Base-by-base conservation (phyloP, 108 stramenopile species). In the Schizochytrium sp. region DNA sequence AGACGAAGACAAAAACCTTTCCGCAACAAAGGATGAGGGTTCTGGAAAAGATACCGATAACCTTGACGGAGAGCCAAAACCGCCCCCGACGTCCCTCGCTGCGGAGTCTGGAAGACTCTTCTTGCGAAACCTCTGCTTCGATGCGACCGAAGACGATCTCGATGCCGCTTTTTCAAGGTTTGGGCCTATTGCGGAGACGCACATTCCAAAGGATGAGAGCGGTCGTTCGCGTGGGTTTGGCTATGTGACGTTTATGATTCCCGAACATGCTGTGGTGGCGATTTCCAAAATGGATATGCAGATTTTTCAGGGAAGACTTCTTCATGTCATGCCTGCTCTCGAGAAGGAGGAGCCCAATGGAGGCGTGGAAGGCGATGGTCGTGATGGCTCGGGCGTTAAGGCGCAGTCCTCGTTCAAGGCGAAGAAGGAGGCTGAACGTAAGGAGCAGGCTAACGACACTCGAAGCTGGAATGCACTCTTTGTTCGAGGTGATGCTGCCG, bases 391-490 rank as follows among this genome's bases (percentile, higher is more conserved):
- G 42, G 64, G 15, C 64, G 64, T 44, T 69, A 69, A 69, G 15
- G 44, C 40, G 64, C 88, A 56, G 13, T 40, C 94, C 72, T 93
- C 95, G 19, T 98, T 96, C 93, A 98, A 99, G 92, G 95, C 97
- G 72, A 91, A 93, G 58, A 95, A 96, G 93, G 97, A 98, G 89
- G 92, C 92, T 38, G 93, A 94, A 55, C 93, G 98, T 4, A 95
- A 97, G 92, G 94, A 95, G 89, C 90, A 95, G 55, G 97, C 97
- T 49, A 83, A 61, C 38, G 93, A 92, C 12, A 55, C 90, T 8
- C 88, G 95, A 55, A 97, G 96, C 28, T 98, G 98, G 98, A 97
- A 97, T 46, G 96, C 98, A 1, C 96, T 97, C 91, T 97, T 96
- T 72, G 94, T 98, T 17, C 96, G 98, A 17, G 94, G 96, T 2